Base-by-base conservation (phyloP, 805 yeast genomes). In the Saturnispora galanensis region DNA sequence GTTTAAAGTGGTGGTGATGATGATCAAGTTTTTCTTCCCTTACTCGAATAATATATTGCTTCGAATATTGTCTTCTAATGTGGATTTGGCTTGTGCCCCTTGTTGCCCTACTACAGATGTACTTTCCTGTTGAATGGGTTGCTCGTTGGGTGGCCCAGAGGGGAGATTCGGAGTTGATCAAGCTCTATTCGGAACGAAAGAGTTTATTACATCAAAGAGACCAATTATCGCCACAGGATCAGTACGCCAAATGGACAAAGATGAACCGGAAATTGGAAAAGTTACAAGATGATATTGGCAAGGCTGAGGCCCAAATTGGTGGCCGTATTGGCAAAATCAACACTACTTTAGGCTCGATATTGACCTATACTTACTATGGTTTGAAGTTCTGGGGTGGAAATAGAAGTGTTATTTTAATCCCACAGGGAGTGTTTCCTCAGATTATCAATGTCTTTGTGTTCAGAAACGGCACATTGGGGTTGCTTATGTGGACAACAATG, bases 181-280 rank as follows among this genome's bases (percentile, higher is more conserved):
- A 35, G 26, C 42, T 28, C 5, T 26, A 15, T 31, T 10, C 21
- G 16, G 13, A 38, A 31, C 10, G 33, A 37, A 33, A 38, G 16
- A 8, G 15, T 16, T 6, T 30, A 29, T n/a, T 10, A 26, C 4
- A 12, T 31, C 16, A 38, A 53, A 73, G 87, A 49, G 67, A 76
- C 29, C 50, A 69, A 2, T 74, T 88, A 9, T 76, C 86, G 45
- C 90, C 97, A 1, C 96, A 90, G 62, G 97, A 93, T 59, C 80
- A 93, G 56, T 93, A 90, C 61, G 96, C 97, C 28, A 81, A 76
- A 56, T 93, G 97, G 97, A 94, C 97, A 1, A 87, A 87, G 60
- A 69, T 89, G 50, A 89, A 87, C 56, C 74, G 98, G 40, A 74
- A 71, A 53, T 65, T 72, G 47, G 88, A 81, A 51, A 71, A 73